A percentile compares a stretch with the other conserved stretches of the same genome.
Conservation (phyloP, 768 basidiomycete genomes). For the Suillus occidentalis region DNA sequence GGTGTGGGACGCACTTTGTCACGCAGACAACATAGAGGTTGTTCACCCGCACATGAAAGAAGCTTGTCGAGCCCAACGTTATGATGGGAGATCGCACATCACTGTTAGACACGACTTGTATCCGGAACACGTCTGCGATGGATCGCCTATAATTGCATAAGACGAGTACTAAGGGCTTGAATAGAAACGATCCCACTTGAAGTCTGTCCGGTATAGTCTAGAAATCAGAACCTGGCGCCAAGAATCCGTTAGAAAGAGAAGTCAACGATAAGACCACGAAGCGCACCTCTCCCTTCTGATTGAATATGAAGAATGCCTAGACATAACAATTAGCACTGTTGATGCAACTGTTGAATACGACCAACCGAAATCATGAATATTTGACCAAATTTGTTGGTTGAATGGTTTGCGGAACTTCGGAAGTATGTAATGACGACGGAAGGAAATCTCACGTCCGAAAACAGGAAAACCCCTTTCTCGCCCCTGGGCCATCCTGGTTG, state of each 20-base stretch:
- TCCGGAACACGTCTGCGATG: slow-evolving; percentile 96
- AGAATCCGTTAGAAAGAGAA: slow-evolving; percentile 8
- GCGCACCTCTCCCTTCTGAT: slow-evolving; percentile 95
- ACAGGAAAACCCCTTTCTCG: neutral
- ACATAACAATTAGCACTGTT: neutral
- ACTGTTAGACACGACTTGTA: slow-evolving; percentile 97
- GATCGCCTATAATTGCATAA: slow-evolving; percentile 62
- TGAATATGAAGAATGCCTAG: slow-evolving; percentile 98
- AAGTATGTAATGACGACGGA: neutral
- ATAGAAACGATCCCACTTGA: slow-evolving; percentile 66
- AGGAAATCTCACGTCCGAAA: neutral
- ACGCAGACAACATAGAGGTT: slow-evolving; percentile 95
- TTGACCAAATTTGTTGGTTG: neutral
- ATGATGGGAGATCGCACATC: slow-evolving; percentile 97
- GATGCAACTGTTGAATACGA: slow-evolving; percentile 2
- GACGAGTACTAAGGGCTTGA: slow-evolving; percentile 8
- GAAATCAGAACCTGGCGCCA: slow-evolving; percentile 84
- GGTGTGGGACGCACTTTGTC: slow-evolving; percentile 70
- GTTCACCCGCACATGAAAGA: slow-evolving; percentile 96
- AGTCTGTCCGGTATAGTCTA: slow-evolving; percentile 91
- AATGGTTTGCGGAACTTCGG: slow-evolving; percentile 1
- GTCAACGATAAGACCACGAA: neutral
- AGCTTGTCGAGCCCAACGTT: slow-evolving; percentile 96
- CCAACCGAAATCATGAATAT: slow-evolving; percentile 49
- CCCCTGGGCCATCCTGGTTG: neutral